These are phyloP conservation scores for Candida boidinii DNA, from an alignment of 805 yeast genomes.

Conservation along the genomic window DNA sequence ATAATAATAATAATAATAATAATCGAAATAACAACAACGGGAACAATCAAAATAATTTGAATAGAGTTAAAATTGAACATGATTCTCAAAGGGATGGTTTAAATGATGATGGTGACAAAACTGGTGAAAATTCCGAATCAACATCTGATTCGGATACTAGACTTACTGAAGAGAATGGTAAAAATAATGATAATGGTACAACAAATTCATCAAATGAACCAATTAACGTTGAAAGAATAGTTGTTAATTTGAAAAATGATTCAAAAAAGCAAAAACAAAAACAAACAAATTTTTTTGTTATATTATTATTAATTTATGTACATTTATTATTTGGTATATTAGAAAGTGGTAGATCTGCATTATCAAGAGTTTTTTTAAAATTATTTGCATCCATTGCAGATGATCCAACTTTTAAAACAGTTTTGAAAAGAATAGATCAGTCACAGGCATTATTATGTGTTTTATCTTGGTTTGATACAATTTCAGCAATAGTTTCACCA, in stretches of 20 bases:
- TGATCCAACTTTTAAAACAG: constrained; percentile 32
- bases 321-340: constrained; percentile 45
- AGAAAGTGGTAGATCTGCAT: constrained; percentile 46
- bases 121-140: constrained; percentile 2
- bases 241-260: constrained; percentile 29
- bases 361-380: constrained; percentile 39
- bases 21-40: too few relatives aligned
- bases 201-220: background rate
- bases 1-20: background rate
- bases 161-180: background rate
- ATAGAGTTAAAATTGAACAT: constrained; percentile 6
- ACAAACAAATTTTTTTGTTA: constrained; percentile 35
- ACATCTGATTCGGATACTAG: background rate
- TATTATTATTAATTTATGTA: constrained; percentile 42
- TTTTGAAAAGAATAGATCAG: constrained; percentile 38
- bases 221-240: constrained; percentile 25
- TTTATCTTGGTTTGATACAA: constrained; percentile 54
- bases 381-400: constrained; percentile 41
- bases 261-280: constrained; percentile 26
- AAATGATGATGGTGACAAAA: constrained; percentile 9
- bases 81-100: constrained; percentile 6
- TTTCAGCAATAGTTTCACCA: constrained; percentile 45
- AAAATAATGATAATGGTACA: background rate
- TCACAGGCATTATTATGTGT: constrained; percentile 40
- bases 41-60: too few relatives aligned